Conservation (phyloP, 345 rosid species). For the Hibiscus trionum region DNA sequence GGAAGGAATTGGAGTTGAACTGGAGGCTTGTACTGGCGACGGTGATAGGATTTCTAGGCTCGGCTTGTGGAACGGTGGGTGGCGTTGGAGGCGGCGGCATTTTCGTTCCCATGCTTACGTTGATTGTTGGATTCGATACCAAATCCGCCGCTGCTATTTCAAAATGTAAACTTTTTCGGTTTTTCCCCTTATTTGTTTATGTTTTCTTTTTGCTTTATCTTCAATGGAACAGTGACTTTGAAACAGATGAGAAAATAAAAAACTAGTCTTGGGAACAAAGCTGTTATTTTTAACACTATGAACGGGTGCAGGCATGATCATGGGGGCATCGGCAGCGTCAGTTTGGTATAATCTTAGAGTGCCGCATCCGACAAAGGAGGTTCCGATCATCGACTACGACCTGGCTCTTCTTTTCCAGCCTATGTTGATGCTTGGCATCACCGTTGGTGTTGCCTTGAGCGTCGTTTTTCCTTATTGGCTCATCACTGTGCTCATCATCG, state of each 20-base stretch:
- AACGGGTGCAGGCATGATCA: constrained; percentile 74
- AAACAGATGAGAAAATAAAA: not conserved
- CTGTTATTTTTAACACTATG: not conserved
- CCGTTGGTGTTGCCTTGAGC: constrained; percentile 79
- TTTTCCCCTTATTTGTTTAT: not conserved
- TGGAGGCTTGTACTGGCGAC: constrained; percentile 38
- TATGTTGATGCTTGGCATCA: constrained; percentile 87
- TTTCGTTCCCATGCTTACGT: constrained; percentile 45
- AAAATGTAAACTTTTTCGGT: constrained; percentile 26
- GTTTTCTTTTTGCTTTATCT: not conserved
- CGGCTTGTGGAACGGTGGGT: constrained; percentile 50
- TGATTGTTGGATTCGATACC: constrained; percentile 41
- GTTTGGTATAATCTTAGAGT: constrained; percentile 90
- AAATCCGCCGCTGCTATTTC: constrained; percentile 45
- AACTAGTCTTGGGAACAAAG: no score
- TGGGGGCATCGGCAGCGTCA: constrained; percentile 92
- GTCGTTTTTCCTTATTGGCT: constrained; percentile 97
- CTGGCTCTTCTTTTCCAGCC: constrained; percentile 91
- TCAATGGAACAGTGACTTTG: not conserved
- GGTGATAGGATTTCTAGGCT: constrained; percentile 39
- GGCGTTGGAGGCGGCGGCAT: constrained; percentile 55
- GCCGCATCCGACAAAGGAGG: constrained; percentile 78
- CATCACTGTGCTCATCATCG: constrained; percentile 80
- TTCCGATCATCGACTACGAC: constrained; percentile 83
- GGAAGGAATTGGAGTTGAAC: not conserved